A percentile compares a stretch with the other conserved stretches of the same genome.
Conservation (phyloP, 1,139 yeast species). For the Pneumocystis wakefieldiae region DNA sequence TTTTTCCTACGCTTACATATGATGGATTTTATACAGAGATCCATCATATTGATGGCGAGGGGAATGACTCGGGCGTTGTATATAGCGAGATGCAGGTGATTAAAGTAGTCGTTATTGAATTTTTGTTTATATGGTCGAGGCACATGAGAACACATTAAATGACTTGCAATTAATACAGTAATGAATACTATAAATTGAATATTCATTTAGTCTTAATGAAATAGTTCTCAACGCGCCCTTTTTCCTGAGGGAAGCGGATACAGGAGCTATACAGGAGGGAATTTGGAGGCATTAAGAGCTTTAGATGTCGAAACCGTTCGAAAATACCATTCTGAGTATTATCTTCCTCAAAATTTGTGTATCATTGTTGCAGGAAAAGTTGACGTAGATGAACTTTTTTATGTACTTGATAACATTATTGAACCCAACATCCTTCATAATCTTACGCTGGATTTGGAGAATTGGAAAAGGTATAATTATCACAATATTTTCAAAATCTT, state of each 20-base stretch:
- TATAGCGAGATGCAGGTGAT: conserved; percentile 95
- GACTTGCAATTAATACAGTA: not conserved
- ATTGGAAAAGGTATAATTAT: not conserved
- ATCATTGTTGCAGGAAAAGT: conserved; percentile 72
- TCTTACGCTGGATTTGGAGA: not conserved
- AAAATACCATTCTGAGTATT: conserved; percentile 53
- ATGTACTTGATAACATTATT: conserved; percentile 48
- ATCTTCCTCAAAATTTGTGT: conserved; percentile 73
- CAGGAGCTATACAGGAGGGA: conserved; percentile 88
- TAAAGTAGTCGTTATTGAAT: conserved; percentile 64
- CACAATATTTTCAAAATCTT: conserved; percentile 21
- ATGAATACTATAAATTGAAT: not conserved
- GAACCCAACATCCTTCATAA: conserved; percentile 16
- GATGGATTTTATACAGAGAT: conserved; percentile 90
- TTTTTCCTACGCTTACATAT: conserved; percentile 75
- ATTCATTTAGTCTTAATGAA: not conserved
- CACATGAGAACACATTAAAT: not conserved
- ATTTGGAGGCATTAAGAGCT: conserved; percentile 57
- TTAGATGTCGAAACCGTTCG: conserved; percentile 61
- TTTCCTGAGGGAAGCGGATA: conserved; percentile 59
- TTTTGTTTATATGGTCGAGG: conserved; percentile 25
- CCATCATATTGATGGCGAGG: conserved; percentile 81
- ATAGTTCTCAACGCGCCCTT: conserved; percentile 27
- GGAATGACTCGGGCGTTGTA: conserved; percentile 90
- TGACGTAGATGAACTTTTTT: conserved; percentile 48